These are phyloP conservation scores for Trichoderma sp. DNA, from an alignment of 2,329 filamentous ascomycete species.

Conservation along the genomic window DNA sequence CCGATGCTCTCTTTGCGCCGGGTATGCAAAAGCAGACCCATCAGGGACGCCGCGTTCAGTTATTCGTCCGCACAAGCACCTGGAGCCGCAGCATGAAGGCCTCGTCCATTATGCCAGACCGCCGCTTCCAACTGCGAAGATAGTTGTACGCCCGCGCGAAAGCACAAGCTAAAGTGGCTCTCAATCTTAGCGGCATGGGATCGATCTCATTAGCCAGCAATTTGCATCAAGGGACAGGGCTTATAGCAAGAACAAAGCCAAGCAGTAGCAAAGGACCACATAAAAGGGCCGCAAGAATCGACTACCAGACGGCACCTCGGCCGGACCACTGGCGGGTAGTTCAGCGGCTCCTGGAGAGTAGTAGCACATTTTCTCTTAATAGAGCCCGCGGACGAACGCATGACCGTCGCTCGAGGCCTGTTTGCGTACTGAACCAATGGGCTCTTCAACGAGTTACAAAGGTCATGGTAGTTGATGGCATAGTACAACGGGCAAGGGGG, in stretches of 20 bases:
- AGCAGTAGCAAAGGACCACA: neutral
- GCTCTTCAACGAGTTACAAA: constrained; percentile 25
- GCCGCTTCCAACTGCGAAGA: constrained; percentile 8
- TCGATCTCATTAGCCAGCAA: constrained; percentile 19
- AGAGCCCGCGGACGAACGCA: constrained; percentile 53
- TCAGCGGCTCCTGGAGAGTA: constrained; percentile 40
- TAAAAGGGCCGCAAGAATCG: neutral
- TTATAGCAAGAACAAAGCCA: constrained; percentile 6
- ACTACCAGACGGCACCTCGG: constrained; percentile 38
- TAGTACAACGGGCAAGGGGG: constrained; percentile 11
- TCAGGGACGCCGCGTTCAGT: neutral
- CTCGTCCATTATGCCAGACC: constrained; percentile 4
- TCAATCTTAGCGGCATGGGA: constrained; percentile 7
- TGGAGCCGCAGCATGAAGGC: neutral
- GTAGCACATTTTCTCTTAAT: constrained; percentile 47
- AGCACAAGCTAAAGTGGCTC: constrained; percentile 8
- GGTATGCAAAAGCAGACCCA: constrained; percentile 22
- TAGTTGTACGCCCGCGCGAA: neutral
- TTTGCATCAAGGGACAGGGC: constrained; percentile 7
- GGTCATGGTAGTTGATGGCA: constrained; percentile 17
- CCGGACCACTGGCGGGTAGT: constrained; percentile 39
- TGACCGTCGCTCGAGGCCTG: constrained; percentile 50
- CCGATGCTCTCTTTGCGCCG: constrained; percentile 19
- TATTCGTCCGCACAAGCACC: constrained; percentile 1
- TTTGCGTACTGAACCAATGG: constrained; percentile 43